Base-by-base conservation (phyloP, 805 yeast genomes). In the Lipomyces oligophaga region DNA sequence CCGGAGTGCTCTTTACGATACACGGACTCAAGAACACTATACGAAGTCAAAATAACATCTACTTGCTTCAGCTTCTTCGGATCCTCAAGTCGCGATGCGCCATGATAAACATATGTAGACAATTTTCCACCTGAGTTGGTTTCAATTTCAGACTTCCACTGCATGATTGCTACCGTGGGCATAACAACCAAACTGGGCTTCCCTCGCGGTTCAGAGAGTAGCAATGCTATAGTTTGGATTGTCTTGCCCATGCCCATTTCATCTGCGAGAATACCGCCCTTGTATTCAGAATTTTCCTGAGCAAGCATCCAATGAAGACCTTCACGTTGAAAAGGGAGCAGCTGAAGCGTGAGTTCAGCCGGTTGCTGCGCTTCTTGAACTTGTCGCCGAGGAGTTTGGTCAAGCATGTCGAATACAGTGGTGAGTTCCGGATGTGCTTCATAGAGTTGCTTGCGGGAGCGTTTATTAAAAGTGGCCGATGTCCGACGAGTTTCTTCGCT, bases 181-280 rank as follows among this genome's bases (percentile, higher is more conserved):
- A 97, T 97, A 16, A 93, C 84, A 4, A 93, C 97, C 51, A 93
- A 68, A 55, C 81, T 85, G 7, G 97, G 97, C 8, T 78, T 69
- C 55, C 79, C 81, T 19, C 60, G 60, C 8, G 60, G 61, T 27
- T 58, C 60, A 38, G 73, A 65, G 79, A 89, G 78, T 61, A 93
- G 77, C 36, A 93, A 67, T 0, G 94, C 93, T 52, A 93, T 90
- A 31, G 96, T 90, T 67, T 93, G 98, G 40, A 93, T 89, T 0
- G 99, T 93, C 60, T 93, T 93, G 54, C 99, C 99, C 97, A 93
- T 90, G 30, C 99, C 99, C 99, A 93, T 93, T 67, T 93, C 99
- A 70, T 93, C 99, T 4, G 98, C 97, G 38, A 93, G 70, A 7
- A 93, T 82, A 13, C 97, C 98, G 21, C 98, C 98, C 13, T 76